A percentile compares a stretch with the other conserved stretches of the same genome.
Evolutionary conservation across 2,329 filamentous ascomycete species (phyloP).

Genomic region (Raffaelea arxii): DNA sequence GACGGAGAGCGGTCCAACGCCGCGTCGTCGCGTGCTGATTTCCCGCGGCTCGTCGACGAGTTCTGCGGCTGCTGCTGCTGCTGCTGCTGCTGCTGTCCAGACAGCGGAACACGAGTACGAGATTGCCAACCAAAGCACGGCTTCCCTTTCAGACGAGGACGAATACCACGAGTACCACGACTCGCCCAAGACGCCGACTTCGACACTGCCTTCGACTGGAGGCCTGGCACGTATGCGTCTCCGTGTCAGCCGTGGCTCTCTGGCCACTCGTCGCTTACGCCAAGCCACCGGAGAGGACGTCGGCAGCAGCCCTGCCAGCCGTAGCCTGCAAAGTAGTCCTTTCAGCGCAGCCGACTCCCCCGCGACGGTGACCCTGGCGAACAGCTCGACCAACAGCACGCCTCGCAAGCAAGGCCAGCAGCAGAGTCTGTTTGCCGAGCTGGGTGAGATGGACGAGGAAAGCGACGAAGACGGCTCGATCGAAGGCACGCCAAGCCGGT

Average conservation of each 20-base stretch:
- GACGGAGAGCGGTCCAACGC: conserved; percentile 47
- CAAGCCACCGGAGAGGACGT: conserved; percentile 47
- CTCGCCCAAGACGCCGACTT: conserved; percentile 49
- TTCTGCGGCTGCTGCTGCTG: neutral
- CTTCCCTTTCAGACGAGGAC: conserved; percentile 76
- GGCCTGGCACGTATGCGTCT: conserved; percentile 48
- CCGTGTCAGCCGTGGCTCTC: conserved; percentile 54
- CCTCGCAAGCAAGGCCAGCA: conserved; percentile 39
- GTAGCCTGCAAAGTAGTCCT: conserved; percentile 49
- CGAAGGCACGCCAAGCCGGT: conserved; percentile 47
- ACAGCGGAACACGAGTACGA: conserved; percentile 4
- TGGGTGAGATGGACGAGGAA: conserved; percentile 63
- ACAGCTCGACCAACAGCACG: conserved; percentile 42
- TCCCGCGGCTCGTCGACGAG: neutral
- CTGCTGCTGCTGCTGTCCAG: neutral
- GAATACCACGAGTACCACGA: conserved; percentile 57
- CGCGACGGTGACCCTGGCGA: conserved; percentile 19
- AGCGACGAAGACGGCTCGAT: conserved; percentile 62
- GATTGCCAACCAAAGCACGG: conserved; percentile 61
- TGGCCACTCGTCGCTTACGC: conserved; percentile 46
- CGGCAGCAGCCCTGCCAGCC: conserved; percentile 22
- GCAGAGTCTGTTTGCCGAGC: conserved; percentile 84
- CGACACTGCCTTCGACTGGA: conserved; percentile 49
- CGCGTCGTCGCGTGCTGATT: conserved; percentile 4
- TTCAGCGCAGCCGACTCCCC: conserved; percentile 9